Evolutionary conservation across 1,284 basidiomycete genomes (phyloP).

Genomic region (Cryptococcus neoformans): DNA sequence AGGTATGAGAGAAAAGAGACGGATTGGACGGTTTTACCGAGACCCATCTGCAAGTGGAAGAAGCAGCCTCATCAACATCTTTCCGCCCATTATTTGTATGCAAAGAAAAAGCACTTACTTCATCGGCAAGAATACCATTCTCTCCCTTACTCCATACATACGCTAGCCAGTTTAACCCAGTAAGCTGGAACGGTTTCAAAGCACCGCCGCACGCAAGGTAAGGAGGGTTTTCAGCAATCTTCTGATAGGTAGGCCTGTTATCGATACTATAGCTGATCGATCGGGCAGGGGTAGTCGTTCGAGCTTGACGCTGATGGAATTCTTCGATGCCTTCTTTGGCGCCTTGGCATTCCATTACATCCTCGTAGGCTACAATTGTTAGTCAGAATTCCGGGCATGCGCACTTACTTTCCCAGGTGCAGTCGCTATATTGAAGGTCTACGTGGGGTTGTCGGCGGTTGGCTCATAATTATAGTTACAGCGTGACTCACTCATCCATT

Average conservation of each 20-base stretch:
- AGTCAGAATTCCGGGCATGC: not conserved
- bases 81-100: not conserved
- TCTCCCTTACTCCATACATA: constrained; percentile 94
- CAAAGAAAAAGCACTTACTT: constrained; percentile 50
- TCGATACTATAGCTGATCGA: constrained; percentile 67
- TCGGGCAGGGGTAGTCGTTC: constrained; percentile 81
- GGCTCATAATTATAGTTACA: not conserved
- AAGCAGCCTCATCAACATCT: not conserved
- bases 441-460: not conserved
- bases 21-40: constrained; percentile 97
- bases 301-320: constrained; percentile 73
- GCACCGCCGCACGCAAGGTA: constrained; percentile 82
- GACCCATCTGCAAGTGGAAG: constrained; percentile 67
- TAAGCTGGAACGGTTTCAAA: constrained; percentile 97
- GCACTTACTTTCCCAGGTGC: constrained; percentile 84
- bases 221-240: constrained; percentile 85
- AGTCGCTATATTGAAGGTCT: constrained; percentile 88
- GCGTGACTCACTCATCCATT: constrained; percentile 66
- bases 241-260: constrained; percentile 75
- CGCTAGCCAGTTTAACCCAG: constrained; percentile 96
- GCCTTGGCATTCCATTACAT: constrained; percentile 60
- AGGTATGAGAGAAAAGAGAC: constrained; percentile 95
- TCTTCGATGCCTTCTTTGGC: constrained; percentile 68
- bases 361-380: constrained; percentile 54
- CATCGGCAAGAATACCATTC: constrained; percentile 97